These are phyloP conservation scores for Hirschfeldia incana DNA, from an alignment of 345 rosid genomes.

Conservation along the genomic window DNA sequence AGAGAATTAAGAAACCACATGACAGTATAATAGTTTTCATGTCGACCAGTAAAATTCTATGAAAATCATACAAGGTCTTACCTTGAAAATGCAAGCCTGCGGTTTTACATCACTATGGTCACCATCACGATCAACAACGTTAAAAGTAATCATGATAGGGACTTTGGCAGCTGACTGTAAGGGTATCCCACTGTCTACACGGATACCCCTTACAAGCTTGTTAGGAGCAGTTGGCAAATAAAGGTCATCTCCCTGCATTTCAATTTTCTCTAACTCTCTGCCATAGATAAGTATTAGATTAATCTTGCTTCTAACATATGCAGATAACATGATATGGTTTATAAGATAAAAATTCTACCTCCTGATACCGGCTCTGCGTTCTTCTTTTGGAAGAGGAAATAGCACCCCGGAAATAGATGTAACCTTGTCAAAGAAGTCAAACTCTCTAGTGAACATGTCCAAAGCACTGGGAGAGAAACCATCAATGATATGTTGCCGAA, in stretches of 20 bases:
- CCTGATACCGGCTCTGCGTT: conserved; percentile 93
- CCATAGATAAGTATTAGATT: conserved; percentile 21
- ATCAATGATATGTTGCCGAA: conserved; percentile 81
- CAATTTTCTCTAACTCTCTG: conserved; percentile 94
- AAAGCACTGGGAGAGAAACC: conserved; percentile 78
- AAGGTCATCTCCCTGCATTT: conserved; percentile 83
- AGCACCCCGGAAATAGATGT: conserved; percentile 90
- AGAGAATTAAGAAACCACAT: neutral
- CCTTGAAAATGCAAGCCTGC: conserved; percentile 99
- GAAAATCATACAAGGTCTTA: conserved; percentile 31
- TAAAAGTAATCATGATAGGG: conserved; percentile 92
- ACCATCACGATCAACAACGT: conserved; percentile 85
- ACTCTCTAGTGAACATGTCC: conserved; percentile 82
- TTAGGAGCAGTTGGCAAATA: conserved; percentile 91
- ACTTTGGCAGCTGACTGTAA: conserved; percentile 98
- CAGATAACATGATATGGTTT: neutral
- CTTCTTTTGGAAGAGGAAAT: conserved; percentile 81
- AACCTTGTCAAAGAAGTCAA: conserved; percentile 90
- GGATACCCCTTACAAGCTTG: conserved; percentile 89
- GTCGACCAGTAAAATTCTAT: neutral
- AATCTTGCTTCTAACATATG: conserved; percentile 10
- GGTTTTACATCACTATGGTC: conserved; percentile 61
- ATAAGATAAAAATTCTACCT: conserved; percentile 45
- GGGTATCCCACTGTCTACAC: conserved; percentile 95
- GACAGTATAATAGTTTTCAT: neutral